These are phyloP conservation scores for Anisogramma anomala DNA, from an alignment of 2,329 filamentous ascomycete genomes.

Conservation along the genomic window DNA sequence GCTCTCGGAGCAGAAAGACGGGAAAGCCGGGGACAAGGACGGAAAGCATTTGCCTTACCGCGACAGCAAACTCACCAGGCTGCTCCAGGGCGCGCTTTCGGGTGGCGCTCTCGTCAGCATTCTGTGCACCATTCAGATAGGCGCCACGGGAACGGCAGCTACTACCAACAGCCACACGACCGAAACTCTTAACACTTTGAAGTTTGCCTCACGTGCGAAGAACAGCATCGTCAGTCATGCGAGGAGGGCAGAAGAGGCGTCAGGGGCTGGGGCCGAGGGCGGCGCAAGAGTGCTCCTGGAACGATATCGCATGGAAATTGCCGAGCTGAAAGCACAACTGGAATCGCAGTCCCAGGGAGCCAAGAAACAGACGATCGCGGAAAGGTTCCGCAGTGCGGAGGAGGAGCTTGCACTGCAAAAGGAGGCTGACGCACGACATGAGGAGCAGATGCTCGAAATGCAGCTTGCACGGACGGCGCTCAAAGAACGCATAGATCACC, in stretches of 20 bases:
- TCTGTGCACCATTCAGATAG: constrained; percentile 88
- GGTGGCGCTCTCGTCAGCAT: constrained; percentile 94
- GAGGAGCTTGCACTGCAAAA: constrained; percentile 64
- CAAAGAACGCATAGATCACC: constrained; percentile 93
- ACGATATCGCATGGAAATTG: constrained; percentile 86
- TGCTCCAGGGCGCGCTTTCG: constrained; percentile 84
- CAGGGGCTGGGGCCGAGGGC: constrained; percentile 69
- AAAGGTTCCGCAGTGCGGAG: constrained; percentile 51
- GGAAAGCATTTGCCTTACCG: constrained; percentile 90
- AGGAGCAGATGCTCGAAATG: constrained; percentile 98
- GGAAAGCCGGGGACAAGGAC: constrained; percentile 63
- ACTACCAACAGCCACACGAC: constrained; percentile 62
- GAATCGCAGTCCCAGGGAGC: constrained; percentile 68
- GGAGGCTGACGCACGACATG: constrained; percentile 75
- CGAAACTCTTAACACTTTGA: constrained; percentile 91
- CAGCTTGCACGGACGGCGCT: constrained; percentile 89
- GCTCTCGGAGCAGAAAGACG: constrained; percentile 73
- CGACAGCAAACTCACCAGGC: constrained; percentile 90
- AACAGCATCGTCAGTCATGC: constrained; percentile 97
- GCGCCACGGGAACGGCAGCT: constrained; percentile 61
- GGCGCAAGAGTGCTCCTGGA: constrained; percentile 80
- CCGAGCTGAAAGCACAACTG: constrained; percentile 67
- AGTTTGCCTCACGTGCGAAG: constrained; percentile 92
- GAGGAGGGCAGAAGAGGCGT: constrained; percentile 83
- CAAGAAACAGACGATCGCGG: constrained; percentile 51